Base-by-base conservation (phyloP, 345 rosid genomes). In the Trapa bicornis region DNA sequence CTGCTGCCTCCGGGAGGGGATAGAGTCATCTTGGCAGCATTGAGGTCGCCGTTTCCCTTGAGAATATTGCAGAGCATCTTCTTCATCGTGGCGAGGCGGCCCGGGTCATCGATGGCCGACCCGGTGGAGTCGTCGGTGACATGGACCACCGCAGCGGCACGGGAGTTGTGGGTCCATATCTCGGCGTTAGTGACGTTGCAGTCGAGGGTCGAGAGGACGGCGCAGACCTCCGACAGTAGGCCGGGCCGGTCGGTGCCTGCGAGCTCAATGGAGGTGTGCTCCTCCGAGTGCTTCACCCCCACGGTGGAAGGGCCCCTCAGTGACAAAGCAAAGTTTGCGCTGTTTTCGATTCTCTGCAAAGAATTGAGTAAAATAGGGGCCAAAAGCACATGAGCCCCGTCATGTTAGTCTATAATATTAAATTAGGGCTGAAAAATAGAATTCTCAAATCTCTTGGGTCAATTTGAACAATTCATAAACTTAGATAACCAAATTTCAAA, bases 101-200 rank as follows among this genome's bases (percentile, higher is more conserved):
- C 32, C 1, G 75, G 75, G 63, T 84, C 87, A 53, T 75, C 64
- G 33, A 84, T 75, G 14, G 82, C 75, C 5, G n/a, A 50, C 3
- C 78, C 70, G 5, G 80, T 77, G 38, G 72, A 54, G 39, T 74
- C 74, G 69, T 83, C 87, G 38, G 76, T 78, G 42, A 79, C 73
- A 29, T 73, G 74, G 47, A 81, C 68, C 50, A 84, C 78, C 0
- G 83, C 80, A 1, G 85, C 85, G 10, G 80, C 82, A 72, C 81
- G 72, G 32, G 66, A 76, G 45, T 84, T 84, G 50, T 81, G 85
- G 43, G 85, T 79, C 87, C 87, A 84, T 29, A 83, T 75, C 75
- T 81, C 81, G 3, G 82, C 87, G 35, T 76, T 71, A 17, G 75
- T 78, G 37, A 81, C 80, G 37, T 77, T 81, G 81, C 83, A 83